These are phyloP conservation scores for Saccharomyces pastorianus DNA, from an alignment of 1,139 yeast species.

Conservation along the genomic window DNA sequence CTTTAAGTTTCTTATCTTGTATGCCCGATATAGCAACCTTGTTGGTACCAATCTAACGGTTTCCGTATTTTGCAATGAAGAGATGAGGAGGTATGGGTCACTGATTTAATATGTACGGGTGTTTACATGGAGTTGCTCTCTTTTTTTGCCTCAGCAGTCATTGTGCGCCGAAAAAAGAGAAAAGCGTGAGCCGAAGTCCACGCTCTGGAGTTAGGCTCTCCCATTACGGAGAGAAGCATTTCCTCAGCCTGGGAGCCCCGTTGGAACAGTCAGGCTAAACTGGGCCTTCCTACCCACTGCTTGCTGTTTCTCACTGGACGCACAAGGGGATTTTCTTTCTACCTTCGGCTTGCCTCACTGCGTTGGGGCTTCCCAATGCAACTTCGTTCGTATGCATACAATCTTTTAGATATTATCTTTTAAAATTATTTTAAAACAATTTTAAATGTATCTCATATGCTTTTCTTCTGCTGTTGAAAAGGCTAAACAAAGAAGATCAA, in stretches of 20 bases:
- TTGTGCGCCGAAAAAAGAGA: not conserved
- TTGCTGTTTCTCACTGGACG: not conserved
- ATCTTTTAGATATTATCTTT: not conserved
- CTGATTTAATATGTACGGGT: not conserved
- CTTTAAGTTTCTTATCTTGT: not conserved
- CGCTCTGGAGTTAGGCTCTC: not conserved
- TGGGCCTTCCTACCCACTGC: not conserved
- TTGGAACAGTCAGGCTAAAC: not conserved
- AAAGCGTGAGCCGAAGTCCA: not conserved
- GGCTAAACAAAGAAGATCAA: slow-evolving; percentile 2
- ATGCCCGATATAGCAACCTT: not conserved
- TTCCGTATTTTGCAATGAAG: not conserved
- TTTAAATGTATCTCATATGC: not conserved
- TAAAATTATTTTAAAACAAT: not conserved
- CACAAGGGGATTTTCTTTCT: not conserved
- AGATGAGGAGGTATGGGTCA: not conserved
- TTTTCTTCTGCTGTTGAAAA: not conserved
- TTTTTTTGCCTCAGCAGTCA: not conserved
- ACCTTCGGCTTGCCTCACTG: not conserved
- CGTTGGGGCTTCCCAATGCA: not conserved
- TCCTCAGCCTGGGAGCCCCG: not conserved
- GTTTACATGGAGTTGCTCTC: too few species aligned
- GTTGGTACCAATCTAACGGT: not conserved
- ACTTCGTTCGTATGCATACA: not conserved
- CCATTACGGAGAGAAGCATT: not conserved